Evolutionary conservation across 805 yeast species (phyloP).

Genomic region (Ogataea trehaloabstinens): DNA sequence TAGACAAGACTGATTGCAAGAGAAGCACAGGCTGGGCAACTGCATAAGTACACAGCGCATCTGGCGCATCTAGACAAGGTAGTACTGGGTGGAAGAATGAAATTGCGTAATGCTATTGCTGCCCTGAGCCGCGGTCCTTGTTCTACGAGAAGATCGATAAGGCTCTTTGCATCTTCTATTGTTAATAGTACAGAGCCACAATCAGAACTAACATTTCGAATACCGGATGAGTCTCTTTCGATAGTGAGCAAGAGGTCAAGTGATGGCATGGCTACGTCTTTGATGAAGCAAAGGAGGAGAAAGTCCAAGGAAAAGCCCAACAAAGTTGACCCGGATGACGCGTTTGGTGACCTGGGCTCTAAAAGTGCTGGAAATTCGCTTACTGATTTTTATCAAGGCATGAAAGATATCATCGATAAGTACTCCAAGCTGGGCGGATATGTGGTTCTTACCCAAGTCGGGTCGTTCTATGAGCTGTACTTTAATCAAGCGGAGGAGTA

Average conservation of each 20-base stretch:
- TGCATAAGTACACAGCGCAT: no score
- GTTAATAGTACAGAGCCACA: background rate
- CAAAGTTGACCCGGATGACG: constrained; percentile 6
- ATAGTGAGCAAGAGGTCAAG: no score
- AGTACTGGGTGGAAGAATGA: no score
- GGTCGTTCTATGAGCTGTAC: constrained; percentile 83
- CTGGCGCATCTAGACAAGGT: no score
- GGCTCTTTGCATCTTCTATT: background rate
- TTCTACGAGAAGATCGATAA: background rate
- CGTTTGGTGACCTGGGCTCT: constrained; percentile 19
- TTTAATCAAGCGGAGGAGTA: constrained; percentile 80
- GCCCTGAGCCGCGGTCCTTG: background rate
- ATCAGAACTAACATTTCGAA: background rate
- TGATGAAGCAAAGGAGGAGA: background rate
- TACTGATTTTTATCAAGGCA: constrained; percentile 30
- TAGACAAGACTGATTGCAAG: no score
- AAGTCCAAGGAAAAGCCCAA: background rate
- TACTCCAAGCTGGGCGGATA: constrained; percentile 30
- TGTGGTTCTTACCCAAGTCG: constrained; percentile 76
- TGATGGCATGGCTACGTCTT: no score
- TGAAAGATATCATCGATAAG: constrained; percentile 27
- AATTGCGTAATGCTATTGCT: no score
- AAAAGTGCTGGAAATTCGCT: constrained; percentile 17
- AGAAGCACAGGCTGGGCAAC: no score
- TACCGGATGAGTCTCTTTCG: background rate